Evolutionary conservation across 257 asterid species (phyloP), one percentile per base, ranked within the genome.

Genomic region (Gentiana straminea): DNA sequence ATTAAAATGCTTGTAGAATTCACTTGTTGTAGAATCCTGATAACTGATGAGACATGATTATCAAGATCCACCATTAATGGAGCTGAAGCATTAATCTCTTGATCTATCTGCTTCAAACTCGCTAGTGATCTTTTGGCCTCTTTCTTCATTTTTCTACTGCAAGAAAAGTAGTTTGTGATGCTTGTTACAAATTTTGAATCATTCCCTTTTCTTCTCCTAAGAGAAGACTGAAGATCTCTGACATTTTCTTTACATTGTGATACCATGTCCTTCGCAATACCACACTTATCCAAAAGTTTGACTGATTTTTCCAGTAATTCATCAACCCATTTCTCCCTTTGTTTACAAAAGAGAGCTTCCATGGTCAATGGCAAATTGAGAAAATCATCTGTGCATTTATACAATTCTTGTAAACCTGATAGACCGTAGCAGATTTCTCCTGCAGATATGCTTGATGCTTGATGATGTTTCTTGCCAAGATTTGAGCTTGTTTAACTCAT

Each of bases 211-310:
- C 68, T 44, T 35, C 78, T 64, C 58, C 78, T 72, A 12, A 64
- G 49, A 12, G 71, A 59, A 5, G 77, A 68, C 41, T 59, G 63
- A 50, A 63, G 52, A 38, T 61, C 74, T 58, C 71, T 68, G 0
- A 72, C 63, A 44, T 72, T 63, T 37, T 67, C 73, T 13, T 59
- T 67, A 1, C 38, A 49, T 7, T 68, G 71, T 24, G 70, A 59
- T 2, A 68, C 49, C 0, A 64, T 35, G 15, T 73, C 71, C 59
- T 54, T 60, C 8, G 65, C 32, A 37, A 49, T 46, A 5, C 74
- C 64, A 56, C 77, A 72, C 45, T 59, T 50, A 49, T 72, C 77
- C 12, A 72, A 51, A 53, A 73, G 57, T 48, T 56, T 63, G 50
- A 68, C 5, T 38, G 78, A 60, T 56, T 51, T 62, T 12, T 73